A percentile compares a stretch with the other conserved stretches of the same genome.
These are phyloP conservation scores for Trichophyton mentagrophytes DNA, from an alignment of 2,329 filamentous ascomycete genomes.

Conservation along the genomic window DNA sequence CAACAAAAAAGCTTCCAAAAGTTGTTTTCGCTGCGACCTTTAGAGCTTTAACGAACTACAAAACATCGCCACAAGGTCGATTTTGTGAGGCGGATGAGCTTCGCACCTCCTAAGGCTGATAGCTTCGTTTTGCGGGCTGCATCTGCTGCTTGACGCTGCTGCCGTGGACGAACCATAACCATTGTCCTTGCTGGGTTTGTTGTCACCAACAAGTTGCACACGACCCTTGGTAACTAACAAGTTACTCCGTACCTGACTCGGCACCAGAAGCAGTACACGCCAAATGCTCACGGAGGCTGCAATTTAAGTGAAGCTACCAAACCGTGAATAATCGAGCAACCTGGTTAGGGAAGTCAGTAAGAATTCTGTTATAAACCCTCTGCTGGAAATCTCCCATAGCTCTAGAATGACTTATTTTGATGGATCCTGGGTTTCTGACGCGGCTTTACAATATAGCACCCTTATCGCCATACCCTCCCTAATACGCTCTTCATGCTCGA, in stretches of 20 bases:
- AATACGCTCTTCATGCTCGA: not conserved
- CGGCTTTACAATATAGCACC: not conserved
- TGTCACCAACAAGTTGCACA: slow-evolving; percentile 1
- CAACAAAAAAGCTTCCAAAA: not conserved
- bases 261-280: not conserved
- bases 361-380: not conserved
- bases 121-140: not conserved
- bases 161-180: not conserved
- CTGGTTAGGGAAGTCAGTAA: not conserved
- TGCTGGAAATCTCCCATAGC: not conserved
- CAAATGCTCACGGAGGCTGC: not conserved
- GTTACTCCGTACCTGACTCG: not conserved
- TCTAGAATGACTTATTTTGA: not conserved
- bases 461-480: not conserved
- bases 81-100: not conserved
- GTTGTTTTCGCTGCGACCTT: not conserved
- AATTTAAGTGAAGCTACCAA: not conserved
- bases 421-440: not conserved
- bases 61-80: not conserved
- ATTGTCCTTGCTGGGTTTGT: not conserved
- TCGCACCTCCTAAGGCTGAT: not conserved
- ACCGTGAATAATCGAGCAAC: not conserved
- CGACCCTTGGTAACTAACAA: not conserved
- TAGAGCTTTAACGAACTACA: not conserved
- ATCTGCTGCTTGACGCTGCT: not conserved